Conservation (phyloP, 1,139 yeast genomes). For the Scheffersomyces titani region DNA sequence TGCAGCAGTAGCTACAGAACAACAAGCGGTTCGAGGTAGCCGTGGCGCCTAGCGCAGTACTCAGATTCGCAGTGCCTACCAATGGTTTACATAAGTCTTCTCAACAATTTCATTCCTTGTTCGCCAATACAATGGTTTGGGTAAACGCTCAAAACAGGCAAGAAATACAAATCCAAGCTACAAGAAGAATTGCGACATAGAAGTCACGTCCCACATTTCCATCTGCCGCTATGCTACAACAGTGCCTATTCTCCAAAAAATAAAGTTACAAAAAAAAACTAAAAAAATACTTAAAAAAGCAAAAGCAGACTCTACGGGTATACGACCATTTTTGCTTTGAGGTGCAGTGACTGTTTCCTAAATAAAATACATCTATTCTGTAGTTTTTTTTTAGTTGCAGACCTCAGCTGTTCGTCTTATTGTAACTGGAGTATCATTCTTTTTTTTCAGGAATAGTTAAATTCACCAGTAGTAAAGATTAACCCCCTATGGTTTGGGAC, state of each 20-base stretch:
- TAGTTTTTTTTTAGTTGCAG: neutral
- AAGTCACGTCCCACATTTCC: neutral
- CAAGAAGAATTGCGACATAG: neutral
- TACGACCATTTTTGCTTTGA: neutral
- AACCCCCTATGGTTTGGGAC: neutral
- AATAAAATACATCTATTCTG: neutral
- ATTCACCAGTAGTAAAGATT: neutral
- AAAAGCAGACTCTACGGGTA: neutral
- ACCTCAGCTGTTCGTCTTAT: neutral
- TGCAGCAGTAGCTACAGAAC: neutral
- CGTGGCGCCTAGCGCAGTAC: neutral
- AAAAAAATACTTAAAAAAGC: neutral
- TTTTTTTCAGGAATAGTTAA: neutral
- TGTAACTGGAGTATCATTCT: neutral
- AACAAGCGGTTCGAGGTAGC: neutral
- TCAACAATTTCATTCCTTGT: neutral
- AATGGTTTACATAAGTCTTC: neutral
- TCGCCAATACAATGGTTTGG: neutral
- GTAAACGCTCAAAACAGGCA: neutral
- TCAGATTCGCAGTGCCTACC: neutral
- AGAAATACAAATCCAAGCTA: too few species aligned
- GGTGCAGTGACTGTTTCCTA: neutral
- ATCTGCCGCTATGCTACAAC: neutral
- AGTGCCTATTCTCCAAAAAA: neutral
- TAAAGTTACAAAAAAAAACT: neutral